Evolutionary conservation across 306 rosid species (phyloP), one percentile per base, ranked within the genome.

Genomic region (Vicia sativa): DNA sequence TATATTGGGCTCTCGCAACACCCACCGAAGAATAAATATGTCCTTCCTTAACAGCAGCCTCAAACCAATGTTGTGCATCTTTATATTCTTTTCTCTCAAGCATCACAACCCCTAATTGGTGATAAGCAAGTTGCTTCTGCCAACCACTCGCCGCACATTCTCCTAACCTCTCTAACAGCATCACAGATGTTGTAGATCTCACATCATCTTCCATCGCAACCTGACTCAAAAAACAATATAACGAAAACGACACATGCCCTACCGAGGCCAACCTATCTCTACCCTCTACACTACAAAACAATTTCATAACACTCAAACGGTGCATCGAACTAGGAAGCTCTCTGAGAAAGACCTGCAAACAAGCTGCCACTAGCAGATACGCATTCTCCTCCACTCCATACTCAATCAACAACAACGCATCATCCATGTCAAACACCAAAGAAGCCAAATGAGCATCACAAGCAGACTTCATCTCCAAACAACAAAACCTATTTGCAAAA

Each of bases 11-110:
- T 80, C 97, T 86, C 1, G 96, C 97, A 74, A 83, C 76, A 19
- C 97, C 97, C 43, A 80, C 96, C n/a, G 42, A 31, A 55, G 97
- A 91, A 83, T 91, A 88, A 67, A 77, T 42, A 85, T 91, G 96
- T 21, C 97, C 97, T 8, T 74, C 88, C 72, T 83, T 86, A 44
- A 62, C 68, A 4, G 97, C 93, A 19, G 81, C 82, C 70, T 85
- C 82, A 57, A 91, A 91, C 84, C 91, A 87, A 68, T 52, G 73
- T 7, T 86, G 87, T 21, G 96, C 93, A 78, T 88, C 96, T 67
- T 91, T 83, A 78, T 75, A 85, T 65, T 91, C 93, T 55, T 88
- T 82, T 57, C 97, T 86, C 83, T 88, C 89, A 49, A 84, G 84
- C 92, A 88, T 88, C 59, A 87, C 88, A 71, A 77, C 89, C 37